Evolutionary conservation across 352 stramenopile genomes (phyloP).

Genomic region (Pythium periplocum): DNA sequence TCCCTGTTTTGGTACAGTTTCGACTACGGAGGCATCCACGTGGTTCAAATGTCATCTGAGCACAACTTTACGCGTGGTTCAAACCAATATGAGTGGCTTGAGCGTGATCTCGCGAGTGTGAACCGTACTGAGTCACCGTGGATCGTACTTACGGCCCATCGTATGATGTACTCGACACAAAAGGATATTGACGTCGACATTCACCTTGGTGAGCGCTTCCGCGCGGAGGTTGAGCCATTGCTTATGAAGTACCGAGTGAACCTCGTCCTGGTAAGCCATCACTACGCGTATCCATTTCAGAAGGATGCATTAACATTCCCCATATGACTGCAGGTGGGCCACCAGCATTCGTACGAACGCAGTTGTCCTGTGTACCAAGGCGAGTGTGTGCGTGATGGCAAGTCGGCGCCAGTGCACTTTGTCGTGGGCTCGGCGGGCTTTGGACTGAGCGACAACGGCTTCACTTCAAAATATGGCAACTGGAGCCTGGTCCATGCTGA

Average conservation of each 20-base stretch:
- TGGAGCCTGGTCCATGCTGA: conserved; percentile 65
- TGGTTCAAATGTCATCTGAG: conserved; percentile 24
- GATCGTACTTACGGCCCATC: conserved; percentile 27
- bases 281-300: too few species aligned
- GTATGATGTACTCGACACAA: conserved; percentile 23
- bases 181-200: conserved; percentile 11
- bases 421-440: conserved; percentile 41
- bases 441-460: conserved; percentile 29
- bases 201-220: conserved; percentile 11
- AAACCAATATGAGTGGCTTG: conserved; percentile 26
- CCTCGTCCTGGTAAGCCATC: conserved; percentile 11
- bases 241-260: conserved; percentile 24
- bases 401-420: conserved; percentile 26
- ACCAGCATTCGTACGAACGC: conserved; percentile 31
- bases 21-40: conserved; percentile 18
- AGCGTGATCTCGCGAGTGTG: conserved; percentile 18
- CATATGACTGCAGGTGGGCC: conserved; percentile 3
- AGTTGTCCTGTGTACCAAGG: conserved; percentile 22
- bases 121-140: conserved; percentile 26
- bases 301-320: too few species aligned
- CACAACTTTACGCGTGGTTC: conserved; percentile 23
- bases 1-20: conserved; percentile 30
- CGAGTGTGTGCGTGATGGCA: conserved; percentile 12
- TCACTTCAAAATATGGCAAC: conserved; percentile 53
- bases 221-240: conserved; percentile 15